Evolutionary conservation across 2,329 filamentous ascomycete species (phyloP).

Genomic region (Aureobasidium namibiae): DNA sequence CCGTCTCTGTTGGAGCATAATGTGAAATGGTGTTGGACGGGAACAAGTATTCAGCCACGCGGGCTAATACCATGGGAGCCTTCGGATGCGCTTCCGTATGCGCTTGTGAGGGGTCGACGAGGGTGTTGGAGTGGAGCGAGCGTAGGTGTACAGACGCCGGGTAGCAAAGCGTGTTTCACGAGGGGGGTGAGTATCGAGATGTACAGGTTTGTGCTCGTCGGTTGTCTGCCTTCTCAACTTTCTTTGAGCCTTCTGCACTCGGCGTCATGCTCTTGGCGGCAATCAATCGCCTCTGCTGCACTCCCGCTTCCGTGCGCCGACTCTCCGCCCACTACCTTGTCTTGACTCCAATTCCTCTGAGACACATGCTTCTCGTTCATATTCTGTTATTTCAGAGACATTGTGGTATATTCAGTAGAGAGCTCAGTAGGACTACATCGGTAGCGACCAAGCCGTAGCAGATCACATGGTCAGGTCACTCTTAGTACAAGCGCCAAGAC

Average conservation of each 20-base stretch:
- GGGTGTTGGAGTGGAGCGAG: not conserved
- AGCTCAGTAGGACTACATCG: not conserved
- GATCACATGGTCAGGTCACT: not conserved
- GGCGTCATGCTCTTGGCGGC: slow-evolving; percentile 13
- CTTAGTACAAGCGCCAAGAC: not conserved
- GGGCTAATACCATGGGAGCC: slow-evolving; percentile 41
- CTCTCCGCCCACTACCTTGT: not conserved
- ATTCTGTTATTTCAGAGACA: not conserved
- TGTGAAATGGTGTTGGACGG: slow-evolving; percentile 21
- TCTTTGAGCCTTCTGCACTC: slow-evolving; percentile 9
- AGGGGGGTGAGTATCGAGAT: not conserved
- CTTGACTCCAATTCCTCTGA: not conserved
- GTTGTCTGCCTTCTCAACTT: not conserved
- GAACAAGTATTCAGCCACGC: slow-evolving; percentile 40
- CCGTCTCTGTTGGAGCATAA: slow-evolving; percentile 14
- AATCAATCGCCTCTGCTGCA: not conserved
- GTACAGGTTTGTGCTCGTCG: not conserved
- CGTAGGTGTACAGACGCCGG: not conserved
- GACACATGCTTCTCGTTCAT: not conserved
- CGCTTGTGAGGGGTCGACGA: slow-evolving; percentile 5
- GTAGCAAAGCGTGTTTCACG: not conserved
- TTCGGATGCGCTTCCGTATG: not conserved
- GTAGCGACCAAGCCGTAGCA: no score
- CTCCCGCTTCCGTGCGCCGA: slow-evolving; percentile 5
- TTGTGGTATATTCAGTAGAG: not conserved